Evolutionary conservation across 306 rosid species (phyloP).

Genomic region (Morella rubra): DNA sequence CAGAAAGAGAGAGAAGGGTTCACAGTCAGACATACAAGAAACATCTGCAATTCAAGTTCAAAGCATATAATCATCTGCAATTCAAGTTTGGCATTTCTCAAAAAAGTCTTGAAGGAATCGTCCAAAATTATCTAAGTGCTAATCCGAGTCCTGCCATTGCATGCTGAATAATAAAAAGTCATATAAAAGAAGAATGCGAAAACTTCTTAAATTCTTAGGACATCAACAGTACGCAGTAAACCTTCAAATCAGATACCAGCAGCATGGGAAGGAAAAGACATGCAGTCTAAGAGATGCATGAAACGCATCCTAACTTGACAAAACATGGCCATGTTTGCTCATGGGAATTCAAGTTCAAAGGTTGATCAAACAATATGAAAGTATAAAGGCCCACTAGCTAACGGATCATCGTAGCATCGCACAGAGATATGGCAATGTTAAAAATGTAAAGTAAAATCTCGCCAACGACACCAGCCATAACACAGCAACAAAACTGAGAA

Average conservation of each 20-base stretch:
- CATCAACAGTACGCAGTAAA: slow-evolving; percentile 18
- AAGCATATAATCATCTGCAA: slow-evolving; percentile 7
- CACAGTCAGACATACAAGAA: too few species aligned
- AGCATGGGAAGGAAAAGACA: slow-evolving; percentile 25
- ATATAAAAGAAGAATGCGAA: neutral
- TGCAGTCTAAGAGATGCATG: slow-evolving; percentile 16
- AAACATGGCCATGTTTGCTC: slow-evolving; percentile 20
- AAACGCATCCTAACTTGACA: slow-evolving; percentile 21
- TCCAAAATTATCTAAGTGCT: slow-evolving; percentile 16
- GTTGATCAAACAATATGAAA: slow-evolving; percentile 7
- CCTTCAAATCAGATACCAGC: slow-evolving; percentile 13
- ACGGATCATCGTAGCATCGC: slow-evolving; percentile 13
- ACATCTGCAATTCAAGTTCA: neutral
- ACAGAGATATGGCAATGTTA: neutral
- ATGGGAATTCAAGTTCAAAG: slow-evolving; percentile 25
- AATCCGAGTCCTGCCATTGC: neutral
- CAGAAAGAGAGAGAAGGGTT: too few species aligned
- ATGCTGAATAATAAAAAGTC: slow-evolving; percentile 14
- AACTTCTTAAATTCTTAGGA: slow-evolving; percentile 17
- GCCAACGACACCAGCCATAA: slow-evolving; percentile 7
- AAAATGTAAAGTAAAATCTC: slow-evolving; percentile 15
- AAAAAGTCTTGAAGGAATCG: slow-evolving; percentile 18
- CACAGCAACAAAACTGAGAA: slow-evolving; percentile 19
- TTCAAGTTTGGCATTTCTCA: slow-evolving; percentile 24
- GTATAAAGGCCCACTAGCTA: slow-evolving; percentile 21